Evolutionary conservation across 2,329 filamentous ascomycete genomes (phyloP), one percentile per base, ranked within the genome.

Genomic region (Fusarium sulawesiense): DNA sequence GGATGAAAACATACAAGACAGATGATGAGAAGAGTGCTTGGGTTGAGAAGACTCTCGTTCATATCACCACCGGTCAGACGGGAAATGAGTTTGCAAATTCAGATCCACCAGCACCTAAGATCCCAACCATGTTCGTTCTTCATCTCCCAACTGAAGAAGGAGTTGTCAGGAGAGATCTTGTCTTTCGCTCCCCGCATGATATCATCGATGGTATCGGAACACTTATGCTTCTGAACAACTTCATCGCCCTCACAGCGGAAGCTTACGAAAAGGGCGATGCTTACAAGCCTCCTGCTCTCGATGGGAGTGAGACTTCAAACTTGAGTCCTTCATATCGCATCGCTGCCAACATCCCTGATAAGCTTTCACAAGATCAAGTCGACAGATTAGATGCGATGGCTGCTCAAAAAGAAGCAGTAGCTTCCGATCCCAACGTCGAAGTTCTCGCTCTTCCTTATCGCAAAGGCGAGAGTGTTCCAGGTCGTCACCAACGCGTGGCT

Each of bases 141-240:
- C 55, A 62, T 14, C 71, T 71, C 1, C 65, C 72, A 2, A 0
- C 13, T 1, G 10, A 27, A 8, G 10, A 3, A 4, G 21, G 9
- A 1, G 10, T 1, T 1, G 1, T 29, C 11, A 75, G 71, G 1
- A 74, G 76, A 3, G 80, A 82, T 34, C 60, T 81, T 1, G 68
- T 82, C 7, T 70, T 82, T 18, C 77, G 80, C 1, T 78, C 77
- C 3, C 78, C 78, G 1, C 80, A 82, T 51, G 79, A 82, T 13
- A 76, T 81, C n/a, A 77, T 82, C 8, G 81, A 82, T 32, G 80
- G 81, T 0, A 77, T 82, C 4, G 81, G 80, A 8, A 78, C 79
- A 3, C 73, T 82, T 6, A 73, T 75, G 4, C 66, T 82, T 4
- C 64, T 81, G 27, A 73, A 80, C 54, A 78, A 75, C n/a, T 66